Percentiles rank a stretch among this genome's conserved stretches.
These are phyloP conservation scores for Nothophoma quercina DNA, from an alignment of 2,329 filamentous ascomycete species.

Conservation along the genomic window DNA sequence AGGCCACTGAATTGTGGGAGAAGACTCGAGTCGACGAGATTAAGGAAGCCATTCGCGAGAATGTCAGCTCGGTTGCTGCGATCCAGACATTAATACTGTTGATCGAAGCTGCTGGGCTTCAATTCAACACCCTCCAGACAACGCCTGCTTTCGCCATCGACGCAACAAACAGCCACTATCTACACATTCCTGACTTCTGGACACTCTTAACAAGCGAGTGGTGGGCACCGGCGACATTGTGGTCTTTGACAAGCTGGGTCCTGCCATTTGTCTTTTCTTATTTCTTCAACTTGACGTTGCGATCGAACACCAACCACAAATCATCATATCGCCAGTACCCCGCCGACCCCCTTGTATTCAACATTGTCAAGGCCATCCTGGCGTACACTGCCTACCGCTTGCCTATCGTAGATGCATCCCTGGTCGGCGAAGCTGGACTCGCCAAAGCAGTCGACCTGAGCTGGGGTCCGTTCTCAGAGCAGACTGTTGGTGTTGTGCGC, in stretches of 20 bases:
- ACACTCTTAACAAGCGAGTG: conserved; percentile 77
- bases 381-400: conserved; percentile 79
- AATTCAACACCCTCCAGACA: conserved; percentile 74
- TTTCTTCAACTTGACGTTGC: conserved; percentile 85
- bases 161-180: conserved; percentile 64
- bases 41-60: conserved; percentile 71
- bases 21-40: conserved; percentile 71
- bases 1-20: conserved; percentile 69
- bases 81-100: conserved; percentile 54
- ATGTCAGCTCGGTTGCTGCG: conserved; percentile 71
- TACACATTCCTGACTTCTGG: conserved; percentile 83
- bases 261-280: conserved; percentile 78
- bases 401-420: conserved; percentile 21
- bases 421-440: conserved; percentile 53
- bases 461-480: conserved; percentile 65
- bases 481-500: conserved; percentile 69
- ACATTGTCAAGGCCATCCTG: conserved; percentile 83
- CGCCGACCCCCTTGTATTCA: conserved; percentile 89
- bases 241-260: conserved; percentile 75
- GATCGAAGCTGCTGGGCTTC: conserved; percentile 73
- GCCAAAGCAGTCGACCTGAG: conserved; percentile 57
- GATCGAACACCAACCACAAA: conserved; percentile 58
- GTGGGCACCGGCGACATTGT: conserved; percentile 83
- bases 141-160: conserved; percentile 70
- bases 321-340: conserved; percentile 60